phyloP scores from a whole-genome alignment of 202 grass and related monocot genomes.

The Zoysia matrella region DNA sequence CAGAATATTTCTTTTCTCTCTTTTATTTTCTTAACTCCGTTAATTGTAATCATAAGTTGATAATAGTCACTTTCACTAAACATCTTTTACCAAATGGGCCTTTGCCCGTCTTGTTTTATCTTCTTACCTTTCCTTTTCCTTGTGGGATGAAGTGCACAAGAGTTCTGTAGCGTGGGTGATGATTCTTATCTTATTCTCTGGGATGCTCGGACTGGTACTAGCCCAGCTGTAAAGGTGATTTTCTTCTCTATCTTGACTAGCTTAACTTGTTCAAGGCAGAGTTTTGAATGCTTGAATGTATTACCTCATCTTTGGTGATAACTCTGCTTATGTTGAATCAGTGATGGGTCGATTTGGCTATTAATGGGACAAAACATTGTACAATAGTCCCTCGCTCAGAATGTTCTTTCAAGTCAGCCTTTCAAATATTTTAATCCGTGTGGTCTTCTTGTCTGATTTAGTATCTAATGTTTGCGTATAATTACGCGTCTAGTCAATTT shows the following conservation, averaged over 20 bases:
- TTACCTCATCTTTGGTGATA: not conserved
- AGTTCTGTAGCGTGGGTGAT: conserved; percentile 98
- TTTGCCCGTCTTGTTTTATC: not conserved
- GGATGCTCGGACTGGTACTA: conserved; percentile 87
- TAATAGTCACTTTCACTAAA: not conserved
- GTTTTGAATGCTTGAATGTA: conserved; percentile 20
- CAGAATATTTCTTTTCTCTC: not conserved
- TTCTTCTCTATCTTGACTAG: conserved; percentile 23
- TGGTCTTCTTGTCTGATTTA: not conserved
- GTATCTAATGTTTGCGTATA: not conserved
- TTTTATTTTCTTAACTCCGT: not conserved
- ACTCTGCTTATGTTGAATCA: not conserved
- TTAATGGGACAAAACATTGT: not conserved
- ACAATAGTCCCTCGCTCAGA: too few relatives aligned
- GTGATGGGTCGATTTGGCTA: not conserved
- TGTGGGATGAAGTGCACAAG: conserved; percentile 70
- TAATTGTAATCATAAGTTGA: not conserved
- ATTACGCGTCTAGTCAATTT: not conserved
- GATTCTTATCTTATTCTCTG: conserved; percentile 98
- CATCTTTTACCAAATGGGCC: not conserved
- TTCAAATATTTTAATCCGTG: not conserved
- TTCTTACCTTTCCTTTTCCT: conserved; percentile 12
- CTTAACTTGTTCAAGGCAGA: not conserved
- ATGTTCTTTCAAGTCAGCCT: too few relatives aligned
- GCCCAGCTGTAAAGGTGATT: conserved; percentile 83